Evolutionary conservation across 148 eudicot species (phyloP).

Genomic region (Vaccinium vitisidaea): DNA sequence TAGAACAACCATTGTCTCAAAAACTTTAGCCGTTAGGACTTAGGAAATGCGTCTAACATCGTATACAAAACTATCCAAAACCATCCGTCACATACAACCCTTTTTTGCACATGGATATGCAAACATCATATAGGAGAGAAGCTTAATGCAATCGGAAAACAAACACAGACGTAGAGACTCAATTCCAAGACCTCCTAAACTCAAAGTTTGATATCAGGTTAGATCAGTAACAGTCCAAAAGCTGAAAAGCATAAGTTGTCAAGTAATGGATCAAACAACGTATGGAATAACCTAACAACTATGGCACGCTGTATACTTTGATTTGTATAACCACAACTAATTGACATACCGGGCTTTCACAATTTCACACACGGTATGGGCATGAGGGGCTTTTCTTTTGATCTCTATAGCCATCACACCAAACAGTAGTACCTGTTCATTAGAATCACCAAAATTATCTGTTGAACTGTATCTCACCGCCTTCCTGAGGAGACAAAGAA

Average conservation of each 20-base stretch:
- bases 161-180: neutral
- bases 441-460: neutral
- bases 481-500: neutral
- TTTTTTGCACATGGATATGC: neutral
- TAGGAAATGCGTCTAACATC: neutral
- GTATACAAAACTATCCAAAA: neutral
- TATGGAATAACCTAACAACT: neutral
- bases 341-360: slow-evolving; percentile 74
- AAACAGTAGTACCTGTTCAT: slow-evolving; percentile 74
- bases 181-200: neutral
- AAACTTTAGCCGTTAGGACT: neutral
- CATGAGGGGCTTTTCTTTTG: slow-evolving; percentile 96
- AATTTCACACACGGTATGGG: slow-evolving; percentile 96
- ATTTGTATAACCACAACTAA: neutral
- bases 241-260: neutral
- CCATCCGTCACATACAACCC: neutral
- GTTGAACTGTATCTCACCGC: neutral
- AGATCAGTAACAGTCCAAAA: neutral
- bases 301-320: neutral
- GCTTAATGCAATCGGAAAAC: neutral
- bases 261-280: neutral
- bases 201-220: neutral
- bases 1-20: neutral
- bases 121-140: neutral
- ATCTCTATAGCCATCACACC: slow-evolving; percentile 97